phyloP scores from a whole-genome alignment of 257 asterid species.

The Lycium barbarum region DNA sequence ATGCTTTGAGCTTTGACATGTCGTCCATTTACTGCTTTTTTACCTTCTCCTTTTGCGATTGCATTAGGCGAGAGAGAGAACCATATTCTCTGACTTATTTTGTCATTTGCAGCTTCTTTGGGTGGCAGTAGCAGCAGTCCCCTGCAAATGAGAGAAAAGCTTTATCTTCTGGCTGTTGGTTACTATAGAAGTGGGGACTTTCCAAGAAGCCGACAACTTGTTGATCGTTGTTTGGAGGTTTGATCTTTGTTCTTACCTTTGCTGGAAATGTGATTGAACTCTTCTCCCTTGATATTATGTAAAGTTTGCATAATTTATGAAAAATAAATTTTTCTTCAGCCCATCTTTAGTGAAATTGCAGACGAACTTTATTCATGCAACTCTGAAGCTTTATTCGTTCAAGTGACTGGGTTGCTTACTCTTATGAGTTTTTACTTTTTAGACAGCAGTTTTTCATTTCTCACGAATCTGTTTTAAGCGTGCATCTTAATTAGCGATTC shows the following conservation, averaged over 20 bases:
- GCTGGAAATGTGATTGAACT: too few relatives aligned
- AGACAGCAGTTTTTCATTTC: background rate
- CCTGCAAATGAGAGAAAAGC: conserved; percentile 60
- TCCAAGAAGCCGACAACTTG: conserved; percentile 82
- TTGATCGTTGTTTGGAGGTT: conserved; percentile 84
- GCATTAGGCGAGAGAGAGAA: background rate
- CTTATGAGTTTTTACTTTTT: too few relatives aligned
- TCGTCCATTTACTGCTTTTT: background rate
- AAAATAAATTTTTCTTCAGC: background rate
- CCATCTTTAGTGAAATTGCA: background rate
- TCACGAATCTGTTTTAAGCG: background rate
- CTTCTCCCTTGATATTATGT: conserved; percentile 35
- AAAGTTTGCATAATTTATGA: conserved; percentile 41
- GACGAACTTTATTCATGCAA: background rate
- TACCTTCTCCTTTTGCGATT: conserved; percentile 17
- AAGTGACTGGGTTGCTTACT: too few relatives aligned
- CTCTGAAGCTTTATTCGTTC: too few relatives aligned
- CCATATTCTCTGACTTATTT: conserved; percentile 23
- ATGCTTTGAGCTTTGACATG: too few relatives aligned
- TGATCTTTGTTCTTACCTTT: background rate
- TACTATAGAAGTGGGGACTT: conserved; percentile 81
- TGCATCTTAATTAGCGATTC: background rate
- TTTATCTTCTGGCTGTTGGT: conserved; percentile 88
- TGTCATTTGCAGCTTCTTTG: conserved; percentile 68
- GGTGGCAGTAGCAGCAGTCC: conserved; percentile 57